phyloP scores from a whole-genome alignment of 345 rosid species.

The Dipteronia sinensis region DNA sequence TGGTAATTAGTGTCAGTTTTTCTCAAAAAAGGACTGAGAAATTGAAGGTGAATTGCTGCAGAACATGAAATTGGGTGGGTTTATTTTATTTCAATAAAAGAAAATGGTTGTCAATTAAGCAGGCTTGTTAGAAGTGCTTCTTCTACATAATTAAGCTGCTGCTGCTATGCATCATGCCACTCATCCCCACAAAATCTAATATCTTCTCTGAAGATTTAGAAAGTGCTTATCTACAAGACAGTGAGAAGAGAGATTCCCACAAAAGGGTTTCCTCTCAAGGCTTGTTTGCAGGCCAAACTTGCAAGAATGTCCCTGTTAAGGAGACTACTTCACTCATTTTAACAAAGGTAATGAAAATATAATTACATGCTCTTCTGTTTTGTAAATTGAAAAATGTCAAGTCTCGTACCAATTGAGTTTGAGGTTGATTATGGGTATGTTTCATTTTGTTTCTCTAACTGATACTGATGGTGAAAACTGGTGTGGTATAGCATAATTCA shows the following conservation, averaged over 20 bases:
- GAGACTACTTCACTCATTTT: slow-evolving; percentile 20
- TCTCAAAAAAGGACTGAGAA: too few species aligned
- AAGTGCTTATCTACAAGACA: background rate
- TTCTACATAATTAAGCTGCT: background rate
- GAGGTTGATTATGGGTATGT: background rate
- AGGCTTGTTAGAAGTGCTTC: background rate
- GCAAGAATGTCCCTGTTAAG: slow-evolving; percentile 19
- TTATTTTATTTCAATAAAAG: background rate
- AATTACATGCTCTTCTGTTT: background rate
- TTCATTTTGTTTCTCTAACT: background rate
- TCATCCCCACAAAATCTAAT: background rate
- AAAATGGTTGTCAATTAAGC: background rate
- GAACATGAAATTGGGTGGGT: background rate
- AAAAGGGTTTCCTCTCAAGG: background rate
- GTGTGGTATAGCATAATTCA: too few species aligned
- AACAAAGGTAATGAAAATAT: slow-evolving; percentile 10
- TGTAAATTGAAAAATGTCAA: background rate
- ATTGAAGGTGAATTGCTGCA: too few species aligned
- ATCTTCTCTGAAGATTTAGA: background rate
- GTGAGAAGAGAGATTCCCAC: background rate
- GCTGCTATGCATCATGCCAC: background rate
- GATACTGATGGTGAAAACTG: background rate
- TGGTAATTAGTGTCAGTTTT: too few species aligned
- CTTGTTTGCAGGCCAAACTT: slow-evolving; percentile 3
- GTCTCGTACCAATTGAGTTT: background rate